Conservation (phyloP, 768 basidiomycete species). For the Lactarius pseudohatsudake region DNA sequence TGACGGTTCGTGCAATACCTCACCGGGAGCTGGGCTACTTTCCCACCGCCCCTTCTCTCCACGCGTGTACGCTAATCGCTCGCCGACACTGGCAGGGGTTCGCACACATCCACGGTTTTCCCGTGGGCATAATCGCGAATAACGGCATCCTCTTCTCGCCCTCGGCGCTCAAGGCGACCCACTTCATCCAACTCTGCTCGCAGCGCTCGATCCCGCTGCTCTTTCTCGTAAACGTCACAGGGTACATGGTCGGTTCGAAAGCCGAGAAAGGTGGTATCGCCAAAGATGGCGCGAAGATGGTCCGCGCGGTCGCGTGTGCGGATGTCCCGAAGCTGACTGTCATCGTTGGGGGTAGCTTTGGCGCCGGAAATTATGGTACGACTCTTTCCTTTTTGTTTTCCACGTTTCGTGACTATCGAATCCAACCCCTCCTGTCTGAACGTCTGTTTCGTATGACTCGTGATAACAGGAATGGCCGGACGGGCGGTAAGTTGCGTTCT, state of each 20-base stretch:
- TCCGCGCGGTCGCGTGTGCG: constrained; percentile 90
- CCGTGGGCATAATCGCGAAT: constrained; percentile 91
- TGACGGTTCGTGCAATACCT: constrained; percentile 59
- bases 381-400: not conserved
- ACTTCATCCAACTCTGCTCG: constrained; percentile 93
- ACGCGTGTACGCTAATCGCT: not conserved
- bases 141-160: constrained; percentile 95
- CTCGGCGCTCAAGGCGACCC: constrained; percentile 90
- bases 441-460: constrained; percentile 12
- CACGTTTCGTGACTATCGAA: constrained; percentile 16
- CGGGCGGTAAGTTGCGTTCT: constrained; percentile 64
- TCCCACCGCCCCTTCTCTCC: constrained; percentile 7
- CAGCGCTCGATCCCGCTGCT: constrained; percentile 87
- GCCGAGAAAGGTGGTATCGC: constrained; percentile 94
- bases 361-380: constrained; percentile 92
- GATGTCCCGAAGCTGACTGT: constrained; percentile 95
- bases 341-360: constrained; percentile 90
- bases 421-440: constrained; percentile 25
- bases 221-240: constrained; percentile 95
- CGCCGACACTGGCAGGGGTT: constrained; percentile 61
- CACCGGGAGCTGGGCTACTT: not conserved
- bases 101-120: constrained; percentile 83
- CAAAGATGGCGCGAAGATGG: constrained; percentile 97
- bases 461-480: constrained; percentile 77
- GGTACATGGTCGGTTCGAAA: constrained; percentile 97